Evolutionary conservation across 140 eudicot genomes (phyloP), one percentile per base, ranked within the genome.

Genomic region (Cichorium intybus): DNA sequence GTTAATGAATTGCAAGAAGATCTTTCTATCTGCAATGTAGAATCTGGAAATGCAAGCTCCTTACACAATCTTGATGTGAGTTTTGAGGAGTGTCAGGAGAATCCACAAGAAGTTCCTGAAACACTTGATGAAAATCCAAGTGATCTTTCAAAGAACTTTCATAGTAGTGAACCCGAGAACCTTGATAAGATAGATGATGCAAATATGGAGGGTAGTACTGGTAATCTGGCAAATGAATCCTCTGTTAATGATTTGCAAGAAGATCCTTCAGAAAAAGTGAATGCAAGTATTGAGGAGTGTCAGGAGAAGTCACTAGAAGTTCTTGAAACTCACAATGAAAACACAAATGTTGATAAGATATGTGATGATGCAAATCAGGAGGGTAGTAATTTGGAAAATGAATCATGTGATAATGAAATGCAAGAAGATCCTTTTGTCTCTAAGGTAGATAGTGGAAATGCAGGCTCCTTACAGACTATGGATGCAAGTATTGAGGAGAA

Each of bases 101-200:
- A 43, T 4, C 49, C 79, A 63, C 73, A 74, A 73, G 75, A 72
- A 58, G 64, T 46, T 11, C 24, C 70, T 23, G 71, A 76, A 28
- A 73, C 64, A 48, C 33, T 71, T 35, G 45, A 27, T 49, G 71
- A 60, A 62, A 74, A 37, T 64, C 75, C 60, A 29, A 64, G 68
- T 47, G 60, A 18, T 61, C 18, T 60, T 33, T 45, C 73, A 10
- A 28, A 55, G 27, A 60, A 60, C 51, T 16, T 29, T 48, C 17
- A 71, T 61, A 24, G 55, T 24, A 56, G 15, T 35, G 43, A 35
- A 15, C 43, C 68, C 65, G 43, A 3, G 4, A 14, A 35, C 10
- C 8, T 6, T 34, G 80, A 68, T 37, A 55, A 52, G 55, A 74
- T 62, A 55, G 73, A 64, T 71, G 72, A 75, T 70, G 77, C 56